Base-by-base conservation (phyloP, 352 stramenopile genomes). In the Phytopythium delawarense region DNA sequence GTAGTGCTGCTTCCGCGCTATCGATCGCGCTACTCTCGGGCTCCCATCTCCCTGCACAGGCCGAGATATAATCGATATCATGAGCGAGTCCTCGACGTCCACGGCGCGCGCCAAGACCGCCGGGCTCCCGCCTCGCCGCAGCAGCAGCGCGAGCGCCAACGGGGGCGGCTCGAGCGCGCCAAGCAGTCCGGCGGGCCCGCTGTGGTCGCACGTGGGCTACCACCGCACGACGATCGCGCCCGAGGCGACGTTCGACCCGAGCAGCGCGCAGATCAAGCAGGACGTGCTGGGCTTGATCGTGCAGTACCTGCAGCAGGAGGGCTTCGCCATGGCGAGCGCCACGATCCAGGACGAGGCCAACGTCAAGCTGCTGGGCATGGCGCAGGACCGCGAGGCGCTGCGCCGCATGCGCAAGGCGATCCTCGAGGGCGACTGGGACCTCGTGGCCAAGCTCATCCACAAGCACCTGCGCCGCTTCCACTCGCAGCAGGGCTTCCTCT, bases 341-440 rank as follows among this genome's bases (percentile, higher is more conserved):
- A 95, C 87, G 42, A 89, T 96, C 58, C 84, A 95, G 66, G 88
- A 96, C 67, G 88, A 95, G 62, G 79, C 88, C 42, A 94, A 95
- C 50, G 83, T 96, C 39, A 93, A 93, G 63, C 65, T 89, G 21
- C 70, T 86, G 34, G 83, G 89, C 20, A 74, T 81, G 44, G 63
- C 88, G 39, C 81, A 94, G 34, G 82, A 94, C 61, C 74, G 80
- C 30, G 86, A 95, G 9, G 79, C 79, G 34, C 71, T 96, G 23
- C 78, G 83, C 2, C 81, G 85, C 45, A 79, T 96, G 54, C 76
- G 75, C 48, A 84, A 83, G 39, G 77, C 72, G 5, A 92, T 96
- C 60, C 75, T 90, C 61, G 80, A 94, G 25, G 88, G 88, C 16
- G 85, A 96, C 67, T 96, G 88, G 86, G 82, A 94, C 64, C 61